Percentiles rank a stretch among this genome's conserved stretches.
Conservation (phyloP, 768 basidiomycete species). For the Clitopilus passeckerianus region DNA sequence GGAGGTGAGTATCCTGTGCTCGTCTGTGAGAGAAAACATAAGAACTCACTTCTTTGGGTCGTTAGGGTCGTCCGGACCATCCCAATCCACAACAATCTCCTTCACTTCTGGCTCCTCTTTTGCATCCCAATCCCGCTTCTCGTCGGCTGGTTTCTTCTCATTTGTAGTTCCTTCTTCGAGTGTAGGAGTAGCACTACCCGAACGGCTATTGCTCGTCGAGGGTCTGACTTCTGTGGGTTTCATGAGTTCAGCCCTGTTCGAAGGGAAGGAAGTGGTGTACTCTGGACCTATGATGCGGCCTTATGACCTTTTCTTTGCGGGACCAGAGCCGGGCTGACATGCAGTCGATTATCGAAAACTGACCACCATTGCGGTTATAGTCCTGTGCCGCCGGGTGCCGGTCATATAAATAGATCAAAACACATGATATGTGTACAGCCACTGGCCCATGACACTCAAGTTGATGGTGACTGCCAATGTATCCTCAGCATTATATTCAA, state of each 20-base stretch:
- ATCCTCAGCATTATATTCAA: too few relatives aligned
- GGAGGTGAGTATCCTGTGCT: not conserved
- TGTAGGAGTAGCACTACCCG: not conserved
- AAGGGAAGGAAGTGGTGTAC: too few relatives aligned
- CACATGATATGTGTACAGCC: not conserved
- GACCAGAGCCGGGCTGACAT: not conserved
- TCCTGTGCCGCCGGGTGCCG: not conserved
- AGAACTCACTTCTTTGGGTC: slow-evolving; percentile 54
- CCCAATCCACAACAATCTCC: slow-evolving; percentile 51
- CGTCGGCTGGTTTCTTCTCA: not conserved
- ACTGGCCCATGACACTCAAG: too few relatives aligned
- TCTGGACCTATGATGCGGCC: not conserved
- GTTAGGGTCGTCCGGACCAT: slow-evolving; percentile 51
- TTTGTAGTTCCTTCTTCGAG: not conserved
- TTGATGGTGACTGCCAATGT: too few relatives aligned
- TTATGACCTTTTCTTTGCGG: not conserved
- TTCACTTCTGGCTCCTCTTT: slow-evolving; percentile 8
- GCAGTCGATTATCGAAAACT: not conserved
- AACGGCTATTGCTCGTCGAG: not conserved
- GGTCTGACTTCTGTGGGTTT: not conserved
- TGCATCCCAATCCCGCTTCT: not conserved
- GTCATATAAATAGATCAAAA: not conserved
- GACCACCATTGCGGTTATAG: not conserved
- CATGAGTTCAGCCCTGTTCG: too few relatives aligned
- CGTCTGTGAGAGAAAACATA: not conserved